Base-by-base conservation (phyloP, 257 asterid genomes). In the Craterostigma plantagineum region DNA sequence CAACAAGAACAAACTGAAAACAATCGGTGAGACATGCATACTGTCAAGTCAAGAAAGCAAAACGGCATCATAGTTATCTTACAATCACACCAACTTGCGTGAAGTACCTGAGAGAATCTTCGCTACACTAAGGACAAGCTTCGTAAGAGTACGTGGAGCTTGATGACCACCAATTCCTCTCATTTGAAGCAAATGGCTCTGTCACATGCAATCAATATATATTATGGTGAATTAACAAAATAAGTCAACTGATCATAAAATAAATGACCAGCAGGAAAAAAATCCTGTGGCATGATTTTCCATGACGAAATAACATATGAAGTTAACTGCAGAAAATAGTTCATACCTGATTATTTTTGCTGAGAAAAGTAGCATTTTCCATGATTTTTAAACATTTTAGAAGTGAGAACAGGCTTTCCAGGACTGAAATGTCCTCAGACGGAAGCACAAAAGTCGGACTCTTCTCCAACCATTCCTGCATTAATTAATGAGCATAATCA, bases 361-460 rank as follows among this genome's bases (percentile, higher is more conserved):
- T 81, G 40, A 74, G 78, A 55, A 77, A 81, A 38, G 91, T 68
- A 44, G 87, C 81, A 57, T 81, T 77, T 63, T 81, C 94, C 94
- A 74, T 81, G 62, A 77, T 67, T 63, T 72, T 77, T 61, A 81
- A 67, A 55, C 92, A 81, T 65, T 77, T 81, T 64, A 81, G 60
- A 52, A 77, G 87, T 65, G 77, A 60, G 33, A 58, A 67, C 40
- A 81, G 60, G 62, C 87, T 74, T 59, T 77, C 87, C 10, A 63
- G 46, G 50, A 58, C 75, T 11, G 10, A 40, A 59, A 36, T 51
- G 58, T 74, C 71, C 17, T 62, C 72, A 11, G 62, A 55, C 30
- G 62, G 75, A 37, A 46, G 43, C 12, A 56, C 57, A 34, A 57
- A 54, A 53, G 54, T 52, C 7, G 70, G 60, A 53, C 70, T 62